Conservation (phyloP, 495 filamentous ascomycete species). For the Extremus antarcticus region DNA sequence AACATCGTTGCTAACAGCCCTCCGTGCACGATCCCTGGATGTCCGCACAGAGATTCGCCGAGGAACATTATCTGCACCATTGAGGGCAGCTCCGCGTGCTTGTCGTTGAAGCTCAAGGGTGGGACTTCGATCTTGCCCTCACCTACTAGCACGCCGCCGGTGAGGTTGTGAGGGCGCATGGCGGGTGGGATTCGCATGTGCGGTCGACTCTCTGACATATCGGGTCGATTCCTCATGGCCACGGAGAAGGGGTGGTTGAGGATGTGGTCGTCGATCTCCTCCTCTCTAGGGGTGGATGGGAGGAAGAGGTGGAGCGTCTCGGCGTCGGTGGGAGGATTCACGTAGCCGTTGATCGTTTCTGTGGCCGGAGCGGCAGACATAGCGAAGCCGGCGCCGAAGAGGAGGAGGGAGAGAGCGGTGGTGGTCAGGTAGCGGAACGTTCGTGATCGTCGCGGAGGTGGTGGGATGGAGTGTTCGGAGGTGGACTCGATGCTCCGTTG, state of each 20-base stretch:
- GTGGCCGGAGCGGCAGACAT: constrained; percentile 43
- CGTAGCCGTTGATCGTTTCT: constrained; percentile 29
- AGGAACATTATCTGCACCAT: constrained; percentile 69
- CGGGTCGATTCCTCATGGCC: constrained; percentile 53
- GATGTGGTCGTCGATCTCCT: constrained; percentile 60
- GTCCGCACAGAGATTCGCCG: constrained; percentile 74
- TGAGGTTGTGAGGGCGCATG: constrained; percentile 63
- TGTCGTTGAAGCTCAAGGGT: constrained; percentile 63
- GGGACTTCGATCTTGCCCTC: constrained; percentile 70
- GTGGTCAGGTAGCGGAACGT: constrained; percentile 9
- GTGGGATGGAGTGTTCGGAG: background rate
- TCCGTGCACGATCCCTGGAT: constrained; percentile 86
- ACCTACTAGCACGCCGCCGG: constrained; percentile 67
- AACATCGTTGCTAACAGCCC: constrained; percentile 83
- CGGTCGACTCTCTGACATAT: constrained; percentile 67
- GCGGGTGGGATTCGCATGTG: constrained; percentile 69
- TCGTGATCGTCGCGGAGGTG: background rate
- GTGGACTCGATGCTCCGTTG: constrained; percentile 1
- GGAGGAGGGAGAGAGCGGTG: constrained; percentile 26
- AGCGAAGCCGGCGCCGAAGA: constrained; percentile 43
- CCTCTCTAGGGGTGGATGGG: constrained; percentile 48
- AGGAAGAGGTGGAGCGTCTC: constrained; percentile 60
- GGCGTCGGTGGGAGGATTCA: constrained; percentile 49
- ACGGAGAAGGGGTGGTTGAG: constrained; percentile 59
- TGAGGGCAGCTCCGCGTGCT: constrained; percentile 49